Percentiles rank a stretch among this genome's conserved stretches.
Conservation (phyloP, 768 basidiomycete species). For the Russula griseocarnosa region DNA sequence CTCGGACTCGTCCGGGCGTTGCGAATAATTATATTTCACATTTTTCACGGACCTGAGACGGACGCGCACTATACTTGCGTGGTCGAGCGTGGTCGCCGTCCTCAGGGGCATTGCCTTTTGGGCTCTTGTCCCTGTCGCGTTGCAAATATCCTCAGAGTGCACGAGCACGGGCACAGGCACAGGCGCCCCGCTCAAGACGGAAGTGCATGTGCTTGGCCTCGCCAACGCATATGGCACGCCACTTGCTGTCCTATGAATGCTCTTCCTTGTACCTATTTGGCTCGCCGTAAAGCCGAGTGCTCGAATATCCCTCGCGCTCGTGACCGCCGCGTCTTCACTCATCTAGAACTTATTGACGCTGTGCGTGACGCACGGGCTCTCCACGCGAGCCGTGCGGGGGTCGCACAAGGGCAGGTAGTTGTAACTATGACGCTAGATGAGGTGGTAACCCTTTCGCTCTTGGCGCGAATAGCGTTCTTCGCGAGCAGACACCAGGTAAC, state of each 20-base stretch:
- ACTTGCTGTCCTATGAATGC: slow-evolving; percentile 77
- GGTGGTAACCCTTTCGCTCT: slow-evolving; percentile 65
- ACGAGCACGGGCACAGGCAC: no score
- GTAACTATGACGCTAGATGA: slow-evolving; percentile 50
- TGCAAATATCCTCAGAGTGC: slow-evolving; percentile 50
- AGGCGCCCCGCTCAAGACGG: slow-evolving; percentile 36
- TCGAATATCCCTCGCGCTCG: slow-evolving; percentile 68
- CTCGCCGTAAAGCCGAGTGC: slow-evolving; percentile 73
- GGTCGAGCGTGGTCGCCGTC: slow-evolving; percentile 48
- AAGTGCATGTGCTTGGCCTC: slow-evolving; percentile 70
- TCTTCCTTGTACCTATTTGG: slow-evolving; percentile 59
- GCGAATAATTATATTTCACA: slow-evolving; percentile 23
- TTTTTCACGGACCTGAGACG: slow-evolving; percentile 46
- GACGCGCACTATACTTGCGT: slow-evolving; percentile 57
- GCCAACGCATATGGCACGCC: slow-evolving; percentile 88
- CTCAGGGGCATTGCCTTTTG: slow-evolving; percentile 60
- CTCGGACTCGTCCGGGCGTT: slow-evolving; percentile 54
- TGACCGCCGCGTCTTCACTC: slow-evolving; percentile 65
- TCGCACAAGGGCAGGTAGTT: not conserved
- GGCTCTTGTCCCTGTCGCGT: slow-evolving; percentile 69
- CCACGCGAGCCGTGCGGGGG: slow-evolving; percentile 45
- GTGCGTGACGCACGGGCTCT: slow-evolving; percentile 64
- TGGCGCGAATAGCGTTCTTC: slow-evolving; percentile 76
- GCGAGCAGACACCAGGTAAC: slow-evolving; percentile 90
- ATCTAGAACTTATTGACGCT: slow-evolving; percentile 79